Evolutionary conservation across 2,329 filamentous ascomycete genomes (phyloP).

Genomic region (Ophiostoma perfectum): DNA sequence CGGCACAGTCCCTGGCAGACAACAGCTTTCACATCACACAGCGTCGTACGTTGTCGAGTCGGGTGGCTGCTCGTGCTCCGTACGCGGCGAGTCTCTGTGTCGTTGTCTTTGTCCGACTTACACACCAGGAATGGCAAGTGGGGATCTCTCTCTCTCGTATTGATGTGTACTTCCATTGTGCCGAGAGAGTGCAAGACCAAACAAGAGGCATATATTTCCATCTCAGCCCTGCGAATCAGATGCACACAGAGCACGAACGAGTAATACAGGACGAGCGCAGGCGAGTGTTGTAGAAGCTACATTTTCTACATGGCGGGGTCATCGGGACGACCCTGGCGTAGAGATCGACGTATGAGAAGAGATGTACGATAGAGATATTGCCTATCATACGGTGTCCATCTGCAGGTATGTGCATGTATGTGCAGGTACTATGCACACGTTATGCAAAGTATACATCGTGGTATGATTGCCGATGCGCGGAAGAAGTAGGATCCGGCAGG

Average conservation of each 20-base stretch:
- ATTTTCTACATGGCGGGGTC: slow-evolving; percentile 5
- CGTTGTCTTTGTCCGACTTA: not conserved
- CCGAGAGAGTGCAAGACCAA: not conserved
- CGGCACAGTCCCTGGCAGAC: not conserved
- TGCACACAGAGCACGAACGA: not conserved
- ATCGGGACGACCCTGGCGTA: not conserved
- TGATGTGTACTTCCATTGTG: not conserved
- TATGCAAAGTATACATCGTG: not conserved
- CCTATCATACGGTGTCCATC: not conserved
- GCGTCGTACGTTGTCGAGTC: not conserved
- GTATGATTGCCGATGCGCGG: slow-evolving; percentile 1
- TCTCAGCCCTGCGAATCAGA: slow-evolving; percentile 4
- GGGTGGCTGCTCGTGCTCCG: not conserved
- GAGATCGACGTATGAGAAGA: not conserved
- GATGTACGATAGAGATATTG: not conserved
- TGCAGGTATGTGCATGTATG: not conserved
- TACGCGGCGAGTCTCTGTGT: not conserved
- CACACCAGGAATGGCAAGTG: slow-evolving; percentile 2
- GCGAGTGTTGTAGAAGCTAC: not conserved
- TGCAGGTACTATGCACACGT: not conserved
- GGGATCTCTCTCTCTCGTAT: not conserved
- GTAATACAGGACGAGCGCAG: not conserved
- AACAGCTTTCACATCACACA: not conserved
- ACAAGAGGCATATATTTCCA: not conserved
- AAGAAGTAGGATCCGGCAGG: not conserved